A percentile compares a stretch with the other conserved stretches of the same genome.
phyloP scores from a whole-genome alignment of 2,329 filamentous ascomycete genomes.

The Shiraia sp. region DNA sequence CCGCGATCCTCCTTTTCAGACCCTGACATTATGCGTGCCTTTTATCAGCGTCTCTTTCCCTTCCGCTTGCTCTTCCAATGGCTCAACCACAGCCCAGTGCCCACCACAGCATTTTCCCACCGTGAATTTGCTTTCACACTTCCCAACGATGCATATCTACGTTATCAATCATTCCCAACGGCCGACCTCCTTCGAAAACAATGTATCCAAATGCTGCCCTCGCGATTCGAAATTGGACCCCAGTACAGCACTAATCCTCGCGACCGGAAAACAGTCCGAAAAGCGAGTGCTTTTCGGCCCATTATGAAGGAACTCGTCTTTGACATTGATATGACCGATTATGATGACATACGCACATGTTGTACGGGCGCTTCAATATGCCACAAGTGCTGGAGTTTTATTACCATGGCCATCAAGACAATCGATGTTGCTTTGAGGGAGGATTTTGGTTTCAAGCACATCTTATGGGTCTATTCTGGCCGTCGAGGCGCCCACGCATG shows the following conservation, averaged over 20 bases:
- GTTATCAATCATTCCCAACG: slow-evolving; percentile 81
- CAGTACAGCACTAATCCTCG: slow-evolving; percentile 93
- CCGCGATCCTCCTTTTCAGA: slow-evolving; percentile 62
- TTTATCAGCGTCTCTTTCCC: slow-evolving; percentile 94
- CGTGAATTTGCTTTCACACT: slow-evolving; percentile 96
- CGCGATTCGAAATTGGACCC: slow-evolving; percentile 97
- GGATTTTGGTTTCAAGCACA: slow-evolving; percentile 95
- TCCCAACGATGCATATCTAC: slow-evolving; percentile 87
- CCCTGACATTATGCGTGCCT: slow-evolving; percentile 84
- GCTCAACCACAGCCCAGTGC: slow-evolving; percentile 90
- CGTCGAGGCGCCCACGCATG: slow-evolving; percentile 96
- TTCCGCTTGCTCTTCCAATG: slow-evolving; percentile 96
- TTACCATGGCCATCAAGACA: slow-evolving; percentile 96
- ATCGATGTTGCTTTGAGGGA: slow-evolving; percentile 84
- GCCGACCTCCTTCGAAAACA: slow-evolving; percentile 83
- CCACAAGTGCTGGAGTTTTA: slow-evolving; percentile 92
- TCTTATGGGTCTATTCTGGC: slow-evolving; percentile 98
- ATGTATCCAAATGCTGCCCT: slow-evolving; percentile 82
- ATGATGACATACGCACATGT: slow-evolving; percentile 94
- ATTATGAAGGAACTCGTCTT: slow-evolving; percentile 94
- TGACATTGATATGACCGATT: slow-evolving; percentile 99
- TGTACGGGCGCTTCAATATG: slow-evolving; percentile 94
- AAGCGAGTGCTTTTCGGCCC: slow-evolving; percentile 80
- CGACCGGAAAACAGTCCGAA: slow-evolving; percentile 85
- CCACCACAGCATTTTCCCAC: slow-evolving; percentile 85